Conservation (phyloP, 257 asterid genomes). For the Mitragyna speciosa region DNA sequence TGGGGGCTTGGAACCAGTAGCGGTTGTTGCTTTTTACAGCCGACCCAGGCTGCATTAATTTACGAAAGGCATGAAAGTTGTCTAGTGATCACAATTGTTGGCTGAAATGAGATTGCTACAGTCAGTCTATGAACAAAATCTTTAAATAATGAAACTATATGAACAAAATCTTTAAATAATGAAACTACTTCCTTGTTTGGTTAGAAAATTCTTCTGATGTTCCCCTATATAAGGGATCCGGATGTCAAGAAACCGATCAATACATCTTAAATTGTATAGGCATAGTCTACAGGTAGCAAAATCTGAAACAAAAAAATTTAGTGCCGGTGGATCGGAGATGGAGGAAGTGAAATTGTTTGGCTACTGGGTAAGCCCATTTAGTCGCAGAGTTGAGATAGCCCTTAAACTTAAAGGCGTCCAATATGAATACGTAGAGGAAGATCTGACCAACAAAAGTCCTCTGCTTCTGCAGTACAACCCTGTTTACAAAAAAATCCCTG, state of each 20-base stretch:
- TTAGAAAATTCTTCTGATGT: neutral
- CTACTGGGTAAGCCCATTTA: slow-evolving; percentile 37
- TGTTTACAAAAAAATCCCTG: slow-evolving; percentile 41
- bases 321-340: slow-evolving; percentile 21
- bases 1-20: too few species aligned
- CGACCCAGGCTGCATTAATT: too few species aligned
- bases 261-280: neutral
- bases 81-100: neutral
- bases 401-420: slow-evolving; percentile 43
- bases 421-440: slow-evolving; percentile 42
- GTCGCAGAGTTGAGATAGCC: slow-evolving; percentile 41
- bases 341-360: slow-evolving; percentile 50
- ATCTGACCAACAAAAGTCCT: slow-evolving; percentile 35
- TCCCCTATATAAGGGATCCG: neutral
- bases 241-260: neutral
- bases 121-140: neutral
- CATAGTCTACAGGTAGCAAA: neutral
- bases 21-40: too few species aligned
- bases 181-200: neutral
- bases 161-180: too few species aligned
- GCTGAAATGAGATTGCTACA: neutral
- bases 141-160: too few species aligned
- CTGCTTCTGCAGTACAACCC: slow-evolving; percentile 48
- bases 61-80: too few species aligned
- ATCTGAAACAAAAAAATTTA: neutral